Conservation (phyloP, 257 asterid genomes). For the Gentiana straminea region DNA sequence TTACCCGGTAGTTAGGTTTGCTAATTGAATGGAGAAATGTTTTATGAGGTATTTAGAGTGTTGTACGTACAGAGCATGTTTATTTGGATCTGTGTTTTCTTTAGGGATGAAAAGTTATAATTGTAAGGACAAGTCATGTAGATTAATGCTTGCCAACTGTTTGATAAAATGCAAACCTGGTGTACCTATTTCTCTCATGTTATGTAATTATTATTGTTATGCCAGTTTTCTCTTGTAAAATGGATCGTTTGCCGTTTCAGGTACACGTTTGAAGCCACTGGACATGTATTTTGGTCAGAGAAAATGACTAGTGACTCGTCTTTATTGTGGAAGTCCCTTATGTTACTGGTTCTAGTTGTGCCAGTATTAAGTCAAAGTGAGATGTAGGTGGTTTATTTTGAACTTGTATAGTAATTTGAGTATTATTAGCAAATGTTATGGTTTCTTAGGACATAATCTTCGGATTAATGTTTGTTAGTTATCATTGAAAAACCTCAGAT, state of each 20-base stretch:
- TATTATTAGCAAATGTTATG: not conserved
- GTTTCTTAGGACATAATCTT: too few relatives aligned
- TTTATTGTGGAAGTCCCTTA: not conserved
- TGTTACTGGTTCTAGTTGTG: constrained; percentile 7
- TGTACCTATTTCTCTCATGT: not conserved
- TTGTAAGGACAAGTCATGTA: too few relatives aligned
- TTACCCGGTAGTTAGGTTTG: too few relatives aligned
- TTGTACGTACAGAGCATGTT: too few relatives aligned
- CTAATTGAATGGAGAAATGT: too few relatives aligned
- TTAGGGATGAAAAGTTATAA: too few relatives aligned
- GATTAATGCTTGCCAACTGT: constrained; percentile 3
- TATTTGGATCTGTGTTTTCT: too few relatives aligned
- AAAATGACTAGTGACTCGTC: not conserved
- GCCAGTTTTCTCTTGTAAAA: not conserved
- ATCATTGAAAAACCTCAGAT: too few relatives aligned
- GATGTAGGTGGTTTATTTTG: constrained; percentile 9
- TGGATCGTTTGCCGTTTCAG: constrained; percentile 2
- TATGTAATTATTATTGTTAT: not conserved
- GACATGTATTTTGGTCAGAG: not conserved
- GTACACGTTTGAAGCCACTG: not conserved
- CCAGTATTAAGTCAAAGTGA: constrained; percentile 9
- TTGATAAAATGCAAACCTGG: constrained; percentile 4
- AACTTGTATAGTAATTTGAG: not conserved
- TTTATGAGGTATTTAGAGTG: too few relatives aligned
- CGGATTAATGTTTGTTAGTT: too few relatives aligned